Percentiles rank a stretch among this genome's conserved stretches.
These are phyloP conservation scores for Odontarrhena argentea DNA, from an alignment of 345 rosid genomes.

Conservation along the genomic window DNA sequence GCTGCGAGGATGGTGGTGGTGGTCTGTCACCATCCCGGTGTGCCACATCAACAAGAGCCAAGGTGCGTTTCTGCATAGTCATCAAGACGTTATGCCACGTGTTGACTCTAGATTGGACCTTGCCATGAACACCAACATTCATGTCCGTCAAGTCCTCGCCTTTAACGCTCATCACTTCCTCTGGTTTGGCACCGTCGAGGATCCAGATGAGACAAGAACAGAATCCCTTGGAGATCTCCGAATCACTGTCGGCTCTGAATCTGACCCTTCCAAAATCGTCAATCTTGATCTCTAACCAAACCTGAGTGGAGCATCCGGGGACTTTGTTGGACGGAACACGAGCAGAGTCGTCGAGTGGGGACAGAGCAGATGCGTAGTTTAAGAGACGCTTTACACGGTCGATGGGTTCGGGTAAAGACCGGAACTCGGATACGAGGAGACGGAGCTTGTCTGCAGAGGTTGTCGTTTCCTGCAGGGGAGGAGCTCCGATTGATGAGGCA, in stretches of 20 bases:
- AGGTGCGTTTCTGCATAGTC: conserved; percentile 62
- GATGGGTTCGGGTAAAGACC: conserved; percentile 63
- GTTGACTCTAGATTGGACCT: conserved; percentile 70
- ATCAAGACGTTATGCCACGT: conserved; percentile 80
- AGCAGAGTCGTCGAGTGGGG: conserved; percentile 65
- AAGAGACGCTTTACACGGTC: conserved; percentile 82
- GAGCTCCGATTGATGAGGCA: conserved; percentile 22
- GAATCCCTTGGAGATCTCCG: conserved; percentile 84
- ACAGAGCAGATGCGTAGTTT: conserved; percentile 63
- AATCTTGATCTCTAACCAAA: conserved; percentile 66
- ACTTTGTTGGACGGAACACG: conserved; percentile 64
- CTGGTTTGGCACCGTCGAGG: conserved; percentile 77
- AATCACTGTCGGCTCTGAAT: conserved; percentile 82
- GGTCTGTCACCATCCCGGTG: conserved; percentile 12
- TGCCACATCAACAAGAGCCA: conserved; percentile 41
- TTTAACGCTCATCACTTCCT: conserved; percentile 67
- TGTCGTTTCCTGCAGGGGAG: conserved; percentile 20
- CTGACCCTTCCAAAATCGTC: conserved; percentile 64
- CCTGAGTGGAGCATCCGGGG: conserved; percentile 83
- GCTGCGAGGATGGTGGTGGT: not conserved
- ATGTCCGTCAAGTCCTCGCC: conserved; percentile 69
- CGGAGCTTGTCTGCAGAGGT: conserved; percentile 47
- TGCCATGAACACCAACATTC: conserved; percentile 72
- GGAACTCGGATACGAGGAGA: conserved; percentile 59
- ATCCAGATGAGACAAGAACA: conserved; percentile 72